phyloP scores from a whole-genome alignment of 208 protist species.

The Crithidia expoeki region DNA sequence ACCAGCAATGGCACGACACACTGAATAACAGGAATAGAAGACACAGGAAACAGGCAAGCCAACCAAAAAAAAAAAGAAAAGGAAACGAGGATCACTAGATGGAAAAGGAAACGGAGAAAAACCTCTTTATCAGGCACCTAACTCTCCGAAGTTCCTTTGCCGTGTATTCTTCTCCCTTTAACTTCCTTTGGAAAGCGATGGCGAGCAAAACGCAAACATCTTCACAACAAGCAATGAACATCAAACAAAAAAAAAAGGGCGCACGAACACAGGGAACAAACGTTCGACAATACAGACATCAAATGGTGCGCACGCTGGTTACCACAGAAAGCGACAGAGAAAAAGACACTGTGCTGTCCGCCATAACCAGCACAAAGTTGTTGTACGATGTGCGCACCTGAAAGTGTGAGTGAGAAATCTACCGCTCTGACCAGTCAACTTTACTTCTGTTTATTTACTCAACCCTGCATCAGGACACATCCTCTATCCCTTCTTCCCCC shows the following conservation, averaged over 20 bases:
- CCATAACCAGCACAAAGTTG: neutral
- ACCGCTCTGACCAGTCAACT: neutral
- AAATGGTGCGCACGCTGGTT: too few species aligned
- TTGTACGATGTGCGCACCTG: neutral
- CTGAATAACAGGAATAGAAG: neutral
- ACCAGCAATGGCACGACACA: neutral
- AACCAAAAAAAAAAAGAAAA: neutral
- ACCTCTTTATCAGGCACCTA: too few species aligned
- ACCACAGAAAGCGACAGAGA: neutral
- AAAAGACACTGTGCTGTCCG: neutral
- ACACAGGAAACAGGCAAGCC: neutral
- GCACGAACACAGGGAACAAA: too few species aligned
- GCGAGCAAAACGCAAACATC: too few species aligned
- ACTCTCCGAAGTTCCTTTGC: too few species aligned
- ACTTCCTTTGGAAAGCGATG: too few species aligned
- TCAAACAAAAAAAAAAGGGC: too few species aligned
- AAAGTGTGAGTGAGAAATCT: neutral
- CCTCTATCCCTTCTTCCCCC: too few species aligned
- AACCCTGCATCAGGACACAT: too few species aligned
- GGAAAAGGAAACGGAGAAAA: neutral
- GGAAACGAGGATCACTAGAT: neutral
- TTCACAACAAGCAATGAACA: too few species aligned
- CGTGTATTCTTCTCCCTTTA: too few species aligned
- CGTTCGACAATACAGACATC: too few species aligned
- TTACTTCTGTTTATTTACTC: neutral